phyloP scores from a whole-genome alignment of 108 stramenopile genomes.

The Craspedostauros australis region DNA sequence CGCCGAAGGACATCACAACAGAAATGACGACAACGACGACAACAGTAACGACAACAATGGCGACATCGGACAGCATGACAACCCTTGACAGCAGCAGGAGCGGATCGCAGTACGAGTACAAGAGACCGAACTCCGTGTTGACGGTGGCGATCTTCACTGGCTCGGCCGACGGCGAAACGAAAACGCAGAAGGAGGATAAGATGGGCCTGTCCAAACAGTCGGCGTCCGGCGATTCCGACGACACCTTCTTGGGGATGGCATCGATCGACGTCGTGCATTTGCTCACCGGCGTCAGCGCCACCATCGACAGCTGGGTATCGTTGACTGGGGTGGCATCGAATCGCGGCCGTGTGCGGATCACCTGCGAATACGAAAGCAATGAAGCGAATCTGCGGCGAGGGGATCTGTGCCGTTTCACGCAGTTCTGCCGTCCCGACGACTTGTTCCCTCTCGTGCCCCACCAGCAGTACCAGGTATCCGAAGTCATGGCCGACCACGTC shows the following conservation, averaged over 20 bases:
- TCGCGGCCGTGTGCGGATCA: constrained; percentile 43
- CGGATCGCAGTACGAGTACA: constrained; percentile 3
- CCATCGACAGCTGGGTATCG: constrained; percentile 65
- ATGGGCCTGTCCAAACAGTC: constrained; percentile 26
- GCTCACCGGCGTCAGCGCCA: constrained; percentile 55
- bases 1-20: not conserved
- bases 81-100: not conserved
- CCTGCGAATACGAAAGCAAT: constrained; percentile 75
- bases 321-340: constrained; percentile 17
- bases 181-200: constrained; percentile 7
- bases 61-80: not conserved
- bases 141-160: constrained; percentile 46
- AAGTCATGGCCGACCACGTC: constrained; percentile 56
- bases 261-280: constrained; percentile 57
- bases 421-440: constrained; percentile 50
- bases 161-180: constrained; percentile 19
- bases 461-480: constrained; percentile 38
- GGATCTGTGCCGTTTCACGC: constrained; percentile 67
- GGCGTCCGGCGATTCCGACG: constrained; percentile 35
- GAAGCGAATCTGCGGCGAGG: constrained; percentile 55
- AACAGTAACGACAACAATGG: not conserved
- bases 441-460: constrained; percentile 55
- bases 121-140: constrained; percentile 29
- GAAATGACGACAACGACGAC: not conserved
- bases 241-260: constrained; percentile 59